These are phyloP conservation scores for Graphium sp. DNA, from an alignment of 2,329 filamentous ascomycete species.

Conservation along the genomic window DNA sequence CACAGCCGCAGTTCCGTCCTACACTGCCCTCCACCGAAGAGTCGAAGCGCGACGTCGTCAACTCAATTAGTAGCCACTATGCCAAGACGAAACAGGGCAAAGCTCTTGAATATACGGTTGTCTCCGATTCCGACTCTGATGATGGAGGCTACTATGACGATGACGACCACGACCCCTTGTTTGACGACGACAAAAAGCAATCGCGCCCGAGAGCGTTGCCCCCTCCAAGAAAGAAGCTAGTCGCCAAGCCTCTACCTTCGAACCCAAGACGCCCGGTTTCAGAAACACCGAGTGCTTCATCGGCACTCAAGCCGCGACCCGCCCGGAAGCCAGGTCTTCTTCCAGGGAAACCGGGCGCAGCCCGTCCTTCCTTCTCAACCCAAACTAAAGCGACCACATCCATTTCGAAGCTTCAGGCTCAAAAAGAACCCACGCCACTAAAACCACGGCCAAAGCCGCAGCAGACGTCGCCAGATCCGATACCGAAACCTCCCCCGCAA, in stretches of 20 bases:
- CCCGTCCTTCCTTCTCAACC: background rate
- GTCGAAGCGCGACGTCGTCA: background rate
- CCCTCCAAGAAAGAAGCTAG: background rate
- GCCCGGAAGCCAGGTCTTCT: background rate
- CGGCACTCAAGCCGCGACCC: background rate
- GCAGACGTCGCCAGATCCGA: background rate
- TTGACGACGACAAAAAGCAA: background rate
- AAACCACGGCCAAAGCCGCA: background rate
- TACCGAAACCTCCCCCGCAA: background rate
- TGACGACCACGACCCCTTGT: background rate
- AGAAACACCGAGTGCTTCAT: background rate
- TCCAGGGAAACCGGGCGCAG: conserved; percentile 3
- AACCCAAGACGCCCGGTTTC: too few species aligned
- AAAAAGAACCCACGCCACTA: too few species aligned
- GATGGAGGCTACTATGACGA: background rate
- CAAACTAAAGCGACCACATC: background rate
- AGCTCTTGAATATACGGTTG: background rate
- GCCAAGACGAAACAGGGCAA: conserved; percentile 1
- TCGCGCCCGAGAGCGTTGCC: background rate
- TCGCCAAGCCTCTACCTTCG: background rate
- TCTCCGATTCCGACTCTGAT: conserved; percentile 1
- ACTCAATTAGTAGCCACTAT: background rate
- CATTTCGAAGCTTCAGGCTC: background rate
- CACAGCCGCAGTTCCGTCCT: conserved; percentile 1
- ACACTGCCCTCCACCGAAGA: background rate